Percentiles rank a stretch among this genome's conserved stretches.
These are phyloP conservation scores for Claviceps digitariae DNA, from an alignment of 2,329 filamentous ascomycete species.

Conservation along the genomic window DNA sequence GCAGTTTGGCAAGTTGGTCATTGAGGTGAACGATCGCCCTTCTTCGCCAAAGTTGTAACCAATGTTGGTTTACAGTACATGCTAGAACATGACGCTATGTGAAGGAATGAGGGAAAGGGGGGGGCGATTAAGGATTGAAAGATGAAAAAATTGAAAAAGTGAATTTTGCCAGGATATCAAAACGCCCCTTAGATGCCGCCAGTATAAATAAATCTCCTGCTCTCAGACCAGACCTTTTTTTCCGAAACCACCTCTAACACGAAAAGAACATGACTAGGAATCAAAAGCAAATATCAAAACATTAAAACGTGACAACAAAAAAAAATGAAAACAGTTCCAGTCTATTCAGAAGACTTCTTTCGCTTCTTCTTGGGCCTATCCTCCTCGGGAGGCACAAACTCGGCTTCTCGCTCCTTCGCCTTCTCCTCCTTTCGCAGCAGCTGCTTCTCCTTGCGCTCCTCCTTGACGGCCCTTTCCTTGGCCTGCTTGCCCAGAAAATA, in stretches of 20 bases:
- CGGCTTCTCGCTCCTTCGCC: slow-evolving; percentile 69
- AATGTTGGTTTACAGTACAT: not conserved
- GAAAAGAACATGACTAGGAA: not conserved
- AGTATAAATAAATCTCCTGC: not conserved
- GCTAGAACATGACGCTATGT: not conserved
- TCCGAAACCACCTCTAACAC: not conserved
- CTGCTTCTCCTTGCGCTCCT: slow-evolving; percentile 73
- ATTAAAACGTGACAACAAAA: not conserved
- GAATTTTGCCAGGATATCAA: slow-evolving; percentile 3
- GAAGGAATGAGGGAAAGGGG: not conserved
- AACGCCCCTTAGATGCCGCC: slow-evolving; percentile 6
- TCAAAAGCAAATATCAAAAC: not conserved
- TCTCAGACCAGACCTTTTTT: not conserved
- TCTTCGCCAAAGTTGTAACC: slow-evolving; percentile 27
- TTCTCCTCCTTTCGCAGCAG: slow-evolving; percentile 79
- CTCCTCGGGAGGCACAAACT: slow-evolving; percentile 81
- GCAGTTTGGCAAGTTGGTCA: slow-evolving; percentile 88
- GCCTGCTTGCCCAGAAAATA: slow-evolving; percentile 91
- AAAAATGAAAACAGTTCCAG: not conserved
- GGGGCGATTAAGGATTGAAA: not conserved
- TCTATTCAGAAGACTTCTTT: slow-evolving; percentile 34
- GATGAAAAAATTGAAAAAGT: not conserved
- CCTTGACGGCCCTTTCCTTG: slow-evolving; percentile 69
- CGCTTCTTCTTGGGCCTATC: slow-evolving; percentile 50
- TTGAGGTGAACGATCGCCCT: slow-evolving; percentile 44